Evolutionary conservation across 2,329 filamentous ascomycete species (phyloP).

Genomic region (Clarireedia monteithiana): DNA sequence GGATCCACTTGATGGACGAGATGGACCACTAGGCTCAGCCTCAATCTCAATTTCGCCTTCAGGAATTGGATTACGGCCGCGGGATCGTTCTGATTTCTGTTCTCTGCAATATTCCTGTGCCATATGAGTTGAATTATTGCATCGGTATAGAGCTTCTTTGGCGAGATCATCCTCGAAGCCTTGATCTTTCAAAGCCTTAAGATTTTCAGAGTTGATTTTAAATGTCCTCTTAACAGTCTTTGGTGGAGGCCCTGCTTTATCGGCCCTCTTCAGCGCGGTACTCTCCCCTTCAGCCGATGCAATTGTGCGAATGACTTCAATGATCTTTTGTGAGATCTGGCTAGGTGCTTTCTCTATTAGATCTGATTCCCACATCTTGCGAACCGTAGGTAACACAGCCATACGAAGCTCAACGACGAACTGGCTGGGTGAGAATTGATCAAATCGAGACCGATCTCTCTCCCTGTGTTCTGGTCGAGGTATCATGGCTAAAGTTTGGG

Average conservation of each 20-base stretch:
- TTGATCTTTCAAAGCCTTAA: slow-evolving; percentile 34
- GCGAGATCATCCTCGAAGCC: slow-evolving; percentile 55
- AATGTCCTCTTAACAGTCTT: slow-evolving; percentile 38
- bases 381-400: slow-evolving; percentile 67
- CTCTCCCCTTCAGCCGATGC: slow-evolving; percentile 70
- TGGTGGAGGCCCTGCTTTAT: slow-evolving; percentile 40
- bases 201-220: slow-evolving; percentile 40
- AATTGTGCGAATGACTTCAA: slow-evolving; percentile 76
- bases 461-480: slow-evolving; percentile 44
- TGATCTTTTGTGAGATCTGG: slow-evolving; percentile 66
- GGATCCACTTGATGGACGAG: slow-evolving; percentile 17
- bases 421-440: slow-evolving; percentile 62
- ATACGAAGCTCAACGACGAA: slow-evolving; percentile 81
- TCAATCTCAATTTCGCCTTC: slow-evolving; percentile 42
- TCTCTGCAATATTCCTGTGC: slow-evolving; percentile 71
- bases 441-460: slow-evolving; percentile 45
- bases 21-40: slow-evolving; percentile 15
- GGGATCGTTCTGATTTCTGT: slow-evolving; percentile 48
- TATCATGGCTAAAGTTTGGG: slow-evolving; percentile 49
- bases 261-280: slow-evolving; percentile 52
- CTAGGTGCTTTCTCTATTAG: slow-evolving; percentile 76
- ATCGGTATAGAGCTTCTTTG: slow-evolving; percentile 74
- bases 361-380: slow-evolving; percentile 75
- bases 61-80: slow-evolving; percentile 63
- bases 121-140: slow-evolving; percentile 54